phyloP scores from a whole-genome alignment of 306 rosid genomes.

The Pyrus bretschneideri region DNA sequence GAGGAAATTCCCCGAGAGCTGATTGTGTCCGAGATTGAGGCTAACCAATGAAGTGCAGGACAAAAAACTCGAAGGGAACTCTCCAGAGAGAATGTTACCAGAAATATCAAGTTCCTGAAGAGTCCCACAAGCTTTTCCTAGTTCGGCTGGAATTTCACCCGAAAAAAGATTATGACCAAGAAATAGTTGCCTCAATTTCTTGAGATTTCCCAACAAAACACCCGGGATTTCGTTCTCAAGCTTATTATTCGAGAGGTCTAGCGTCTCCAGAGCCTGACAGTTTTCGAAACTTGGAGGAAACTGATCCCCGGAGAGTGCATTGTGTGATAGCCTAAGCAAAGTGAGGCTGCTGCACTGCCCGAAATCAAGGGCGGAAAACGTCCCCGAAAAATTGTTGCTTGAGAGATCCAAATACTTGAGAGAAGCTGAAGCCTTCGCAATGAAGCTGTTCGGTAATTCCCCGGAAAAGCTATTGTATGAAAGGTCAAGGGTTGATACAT shows the following conservation, averaged over 20 bases:
- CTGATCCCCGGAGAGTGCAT: conserved; percentile 23
- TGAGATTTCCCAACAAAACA: conserved; percentile 29
- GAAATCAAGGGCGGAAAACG: conserved; percentile 36
- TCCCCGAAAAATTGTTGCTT: conserved; percentile 40
- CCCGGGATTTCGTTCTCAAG: conserved; percentile 38
- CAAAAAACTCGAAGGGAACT: conserved; percentile 40
- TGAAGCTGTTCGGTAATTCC: conserved; percentile 28
- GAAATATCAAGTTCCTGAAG: conserved; percentile 54
- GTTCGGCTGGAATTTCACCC: conserved; percentile 48
- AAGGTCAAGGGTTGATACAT: conserved; percentile 38
- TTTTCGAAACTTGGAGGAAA: conserved; percentile 35
- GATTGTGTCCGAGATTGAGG: conserved; percentile 49
- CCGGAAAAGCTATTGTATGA: conserved; percentile 44
- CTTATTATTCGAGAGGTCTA: conserved; percentile 50
- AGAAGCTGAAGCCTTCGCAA: conserved; percentile 21
- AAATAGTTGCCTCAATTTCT: conserved; percentile 39
- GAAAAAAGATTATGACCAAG: conserved; percentile 35
- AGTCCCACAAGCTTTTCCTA: conserved; percentile 38
- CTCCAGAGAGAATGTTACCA: conserved; percentile 43
- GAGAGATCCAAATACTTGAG: conserved; percentile 52
- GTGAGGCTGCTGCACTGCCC: conserved; percentile 37
- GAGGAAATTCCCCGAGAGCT: conserved; percentile 46
- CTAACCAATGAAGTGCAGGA: conserved; percentile 40
- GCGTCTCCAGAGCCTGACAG: conserved; percentile 38
- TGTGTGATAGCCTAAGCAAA: conserved; percentile 34